phyloP scores from a whole-genome alignment of 2,329 filamentous ascomycete species.

The Stemphylium vesicarium region DNA sequence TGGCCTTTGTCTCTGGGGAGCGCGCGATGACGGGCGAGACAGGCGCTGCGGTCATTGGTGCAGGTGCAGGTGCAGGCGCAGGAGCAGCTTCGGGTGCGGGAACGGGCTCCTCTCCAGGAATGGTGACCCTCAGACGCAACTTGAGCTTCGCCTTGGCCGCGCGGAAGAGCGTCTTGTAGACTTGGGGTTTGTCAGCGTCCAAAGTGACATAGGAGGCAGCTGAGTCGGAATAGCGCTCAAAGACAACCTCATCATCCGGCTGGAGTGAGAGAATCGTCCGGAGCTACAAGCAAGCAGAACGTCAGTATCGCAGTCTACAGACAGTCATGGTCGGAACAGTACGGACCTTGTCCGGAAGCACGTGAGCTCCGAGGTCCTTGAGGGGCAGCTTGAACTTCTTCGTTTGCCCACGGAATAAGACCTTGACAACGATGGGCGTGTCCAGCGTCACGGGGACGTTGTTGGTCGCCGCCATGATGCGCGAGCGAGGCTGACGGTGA shows the following conservation, averaged over 20 bases:
- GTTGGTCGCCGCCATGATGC: constrained; percentile 47
- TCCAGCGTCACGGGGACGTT: constrained; percentile 64
- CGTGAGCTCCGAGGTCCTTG: constrained; percentile 75
- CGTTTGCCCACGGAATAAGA: constrained; percentile 75
- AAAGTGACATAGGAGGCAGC: constrained; percentile 80
- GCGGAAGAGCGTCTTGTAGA: constrained; percentile 96
- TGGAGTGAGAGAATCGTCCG: constrained; percentile 71
- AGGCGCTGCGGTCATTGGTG: constrained; percentile 15
- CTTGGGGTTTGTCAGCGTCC: constrained; percentile 75
- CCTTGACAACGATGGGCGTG: constrained; percentile 83
- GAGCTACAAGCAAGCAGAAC: constrained; percentile 50
- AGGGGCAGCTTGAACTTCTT: constrained; percentile 89
- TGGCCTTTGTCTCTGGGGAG: constrained; percentile 29
- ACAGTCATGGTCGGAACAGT: not conserved
- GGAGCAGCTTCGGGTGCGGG: constrained; percentile 14
- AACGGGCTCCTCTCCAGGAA: constrained; percentile 58
- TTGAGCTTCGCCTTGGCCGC: constrained; percentile 98
- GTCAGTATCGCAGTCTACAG: constrained; percentile 21
- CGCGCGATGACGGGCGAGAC: constrained; percentile 38
- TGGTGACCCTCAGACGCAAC: constrained; percentile 81
- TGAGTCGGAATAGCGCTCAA: constrained; percentile 96
- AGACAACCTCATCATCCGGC: constrained; percentile 65
- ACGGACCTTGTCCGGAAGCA: constrained; percentile 85
- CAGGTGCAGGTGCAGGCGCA: constrained; percentile 15
- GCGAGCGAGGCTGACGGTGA: constrained; percentile 38